Evolutionary conservation across 106 monocot genomes (phyloP).

Genomic region (Dactylorhiza incarnata): DNA sequence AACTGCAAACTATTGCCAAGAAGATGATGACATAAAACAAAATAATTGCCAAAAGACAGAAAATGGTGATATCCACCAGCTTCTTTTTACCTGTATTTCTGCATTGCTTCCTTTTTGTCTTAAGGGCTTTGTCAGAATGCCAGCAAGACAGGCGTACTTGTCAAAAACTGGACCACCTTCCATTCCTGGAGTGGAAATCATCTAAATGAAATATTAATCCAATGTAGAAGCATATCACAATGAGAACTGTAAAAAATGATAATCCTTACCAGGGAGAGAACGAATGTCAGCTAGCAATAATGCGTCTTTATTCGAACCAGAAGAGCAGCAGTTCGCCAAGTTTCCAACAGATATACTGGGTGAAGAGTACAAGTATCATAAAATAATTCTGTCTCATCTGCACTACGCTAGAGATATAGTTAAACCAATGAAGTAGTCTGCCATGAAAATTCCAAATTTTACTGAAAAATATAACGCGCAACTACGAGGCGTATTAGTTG

Average conservation of each 20-base stretch:
- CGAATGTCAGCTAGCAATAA: slow-evolving; percentile 75
- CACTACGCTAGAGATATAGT: slow-evolving; percentile 1
- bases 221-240: not conserved
- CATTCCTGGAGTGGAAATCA: slow-evolving; percentile 46
- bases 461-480: not conserved
- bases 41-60: not conserved
- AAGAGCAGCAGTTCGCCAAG: slow-evolving; percentile 61
- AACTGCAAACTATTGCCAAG: slow-evolving; percentile 55
- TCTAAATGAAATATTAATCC: not conserved
- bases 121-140: slow-evolving; percentile 60
- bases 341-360: slow-evolving; percentile 66
- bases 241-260: slow-evolving; percentile 4
- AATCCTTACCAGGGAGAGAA: slow-evolving; percentile 74
- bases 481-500: not conserved
- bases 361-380: slow-evolving; percentile 14
- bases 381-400: slow-evolving; percentile 5
- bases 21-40: not conserved
- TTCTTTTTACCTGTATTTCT: slow-evolving; percentile 69
- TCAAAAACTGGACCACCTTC: slow-evolving; percentile 91
- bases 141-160: slow-evolving; percentile 45
- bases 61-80: slow-evolving; percentile 3
- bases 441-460: not conserved
- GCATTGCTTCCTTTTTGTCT: slow-evolving; percentile 49
- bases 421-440: not conserved
- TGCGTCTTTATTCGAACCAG: slow-evolving; percentile 31